A percentile compares a stretch with the other conserved stretches of the same genome.
Conservation (phyloP, 2,329 filamentous ascomycete species). For the Thelonectria rubi region DNA sequence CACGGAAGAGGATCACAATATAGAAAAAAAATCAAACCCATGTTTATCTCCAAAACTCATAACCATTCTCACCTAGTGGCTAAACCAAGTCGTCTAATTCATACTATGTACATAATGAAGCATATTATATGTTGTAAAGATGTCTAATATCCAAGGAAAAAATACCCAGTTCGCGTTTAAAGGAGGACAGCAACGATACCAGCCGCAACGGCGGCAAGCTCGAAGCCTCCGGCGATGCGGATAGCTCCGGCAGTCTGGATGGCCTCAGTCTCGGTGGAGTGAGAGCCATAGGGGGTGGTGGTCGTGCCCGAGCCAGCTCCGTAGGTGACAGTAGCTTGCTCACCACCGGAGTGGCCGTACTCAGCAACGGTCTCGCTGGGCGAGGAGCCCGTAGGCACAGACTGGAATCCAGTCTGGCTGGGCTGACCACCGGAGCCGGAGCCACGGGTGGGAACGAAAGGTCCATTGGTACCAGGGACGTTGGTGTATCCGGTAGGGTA, state of each 20-base stretch:
- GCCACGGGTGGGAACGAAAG: constrained; percentile 1
- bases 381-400: neutral
- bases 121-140: constrained; percentile 40
- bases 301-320: constrained; percentile 13
- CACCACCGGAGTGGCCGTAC: neutral
- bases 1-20: neutral
- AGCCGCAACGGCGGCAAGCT: constrained; percentile 44
- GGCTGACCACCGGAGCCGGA: constrained; percentile 19
- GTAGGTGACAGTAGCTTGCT: neutral
- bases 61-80: constrained; percentile 39
- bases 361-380: constrained; percentile 1
- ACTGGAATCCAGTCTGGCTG: constrained; percentile 14
- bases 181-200: constrained; percentile 47
- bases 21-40: constrained; percentile 20
- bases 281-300: neutral
- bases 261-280: neutral
- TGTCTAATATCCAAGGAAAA: constrained; percentile 34
- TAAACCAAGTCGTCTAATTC: constrained; percentile 38
- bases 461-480: constrained; percentile 40
- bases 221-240: constrained; percentile 43
- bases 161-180: constrained; percentile 41
- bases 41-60: constrained; percentile 36
- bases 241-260: constrained; percentile 39
- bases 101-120: constrained; percentile 44
- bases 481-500: constrained; percentile 45